Conservation (phyloP, 345 rosid genomes). For the Syzygium aromaticum region DNA sequence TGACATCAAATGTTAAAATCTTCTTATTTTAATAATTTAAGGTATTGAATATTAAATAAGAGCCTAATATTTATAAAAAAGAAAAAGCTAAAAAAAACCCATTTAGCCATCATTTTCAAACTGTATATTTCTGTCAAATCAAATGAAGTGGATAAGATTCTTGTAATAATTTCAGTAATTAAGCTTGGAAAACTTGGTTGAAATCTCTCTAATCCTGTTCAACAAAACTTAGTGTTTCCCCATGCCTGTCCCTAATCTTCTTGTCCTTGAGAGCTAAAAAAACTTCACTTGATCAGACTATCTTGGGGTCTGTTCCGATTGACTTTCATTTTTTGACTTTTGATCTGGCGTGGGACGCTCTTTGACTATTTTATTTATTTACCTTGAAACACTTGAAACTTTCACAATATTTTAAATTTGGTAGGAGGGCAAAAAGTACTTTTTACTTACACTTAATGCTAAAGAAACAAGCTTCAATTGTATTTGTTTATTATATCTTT, state of each 20-base stretch:
- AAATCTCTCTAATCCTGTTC: neutral
- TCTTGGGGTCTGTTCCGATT: neutral
- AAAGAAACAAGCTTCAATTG: neutral
- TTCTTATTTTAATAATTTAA: neutral
- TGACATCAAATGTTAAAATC: neutral
- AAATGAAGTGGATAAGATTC: neutral
- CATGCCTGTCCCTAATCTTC: neutral
- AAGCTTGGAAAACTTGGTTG: neutral
- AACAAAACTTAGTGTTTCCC: neutral
- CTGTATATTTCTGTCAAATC: neutral
- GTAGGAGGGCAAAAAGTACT: neutral
- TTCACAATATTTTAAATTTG: neutral
- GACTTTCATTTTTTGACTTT: neutral
- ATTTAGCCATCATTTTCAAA: neutral
- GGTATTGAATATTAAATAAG: neutral
- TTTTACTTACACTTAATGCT: neutral
- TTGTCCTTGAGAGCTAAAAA: neutral
- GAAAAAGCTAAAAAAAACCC: neutral
- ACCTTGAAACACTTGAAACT: neutral
- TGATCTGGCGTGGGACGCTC: neutral
- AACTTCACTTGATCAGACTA: neutral
- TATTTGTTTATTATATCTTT: neutral
- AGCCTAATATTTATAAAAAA: neutral
- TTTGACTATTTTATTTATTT: neutral
- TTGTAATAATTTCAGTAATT: neutral